A percentile compares a stretch with the other conserved stretches of the same genome.
These are phyloP conservation scores for Rhododendron simsii DNA, from an alignment of 148 eudicot genomes.

Conservation along the genomic window DNA sequence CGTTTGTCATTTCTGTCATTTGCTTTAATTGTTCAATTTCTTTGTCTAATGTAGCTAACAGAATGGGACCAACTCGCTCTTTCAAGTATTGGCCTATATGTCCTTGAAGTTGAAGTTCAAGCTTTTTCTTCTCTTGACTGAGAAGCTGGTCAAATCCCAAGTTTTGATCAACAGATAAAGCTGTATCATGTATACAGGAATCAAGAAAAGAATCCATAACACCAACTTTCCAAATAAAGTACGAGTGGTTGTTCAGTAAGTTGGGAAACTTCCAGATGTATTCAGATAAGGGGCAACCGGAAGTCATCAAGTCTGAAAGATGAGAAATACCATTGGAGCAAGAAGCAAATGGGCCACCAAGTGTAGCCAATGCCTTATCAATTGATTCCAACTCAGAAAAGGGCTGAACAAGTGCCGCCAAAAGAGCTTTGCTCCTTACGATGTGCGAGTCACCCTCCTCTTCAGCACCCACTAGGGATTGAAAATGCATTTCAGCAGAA, in stretches of 20 bases:
- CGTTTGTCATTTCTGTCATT: slow-evolving; percentile 29
- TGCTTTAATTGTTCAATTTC: slow-evolving; percentile 58
- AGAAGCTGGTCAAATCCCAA: slow-evolving; percentile 84
- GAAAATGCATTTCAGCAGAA: slow-evolving; percentile 60
- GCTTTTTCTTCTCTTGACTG: slow-evolving; percentile 63
- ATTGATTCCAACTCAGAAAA: slow-evolving; percentile 69
- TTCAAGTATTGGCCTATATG: slow-evolving; percentile 58
- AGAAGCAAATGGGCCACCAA: slow-evolving; percentile 36
- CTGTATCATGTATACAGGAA: slow-evolving; percentile 61
- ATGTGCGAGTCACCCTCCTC: slow-evolving; percentile 40
- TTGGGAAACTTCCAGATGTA: slow-evolving; percentile 75
- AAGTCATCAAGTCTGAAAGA: slow-evolving; percentile 42
- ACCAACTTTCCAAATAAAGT: slow-evolving; percentile 87
- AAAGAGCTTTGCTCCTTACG: slow-evolving; percentile 52
- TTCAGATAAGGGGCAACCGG: slow-evolving; percentile 75
- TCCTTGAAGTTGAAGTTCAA: slow-evolving; percentile 61
- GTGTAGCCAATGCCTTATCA: slow-evolving; percentile 52
- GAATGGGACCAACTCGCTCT: slow-evolving; percentile 65
- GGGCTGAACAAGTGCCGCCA: slow-evolving; percentile 56
- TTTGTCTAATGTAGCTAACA: slow-evolving; percentile 49
- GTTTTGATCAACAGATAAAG: slow-evolving; percentile 65
- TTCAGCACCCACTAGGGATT: slow-evolving; percentile 48
- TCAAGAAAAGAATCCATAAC: slow-evolving; percentile 76
- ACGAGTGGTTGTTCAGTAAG: slow-evolving; percentile 49
- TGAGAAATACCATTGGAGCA: slow-evolving; percentile 33